These are phyloP conservation scores for Penicillium daleae DNA, from an alignment of 495 filamentous ascomycete species.

Conservation along the genomic window DNA sequence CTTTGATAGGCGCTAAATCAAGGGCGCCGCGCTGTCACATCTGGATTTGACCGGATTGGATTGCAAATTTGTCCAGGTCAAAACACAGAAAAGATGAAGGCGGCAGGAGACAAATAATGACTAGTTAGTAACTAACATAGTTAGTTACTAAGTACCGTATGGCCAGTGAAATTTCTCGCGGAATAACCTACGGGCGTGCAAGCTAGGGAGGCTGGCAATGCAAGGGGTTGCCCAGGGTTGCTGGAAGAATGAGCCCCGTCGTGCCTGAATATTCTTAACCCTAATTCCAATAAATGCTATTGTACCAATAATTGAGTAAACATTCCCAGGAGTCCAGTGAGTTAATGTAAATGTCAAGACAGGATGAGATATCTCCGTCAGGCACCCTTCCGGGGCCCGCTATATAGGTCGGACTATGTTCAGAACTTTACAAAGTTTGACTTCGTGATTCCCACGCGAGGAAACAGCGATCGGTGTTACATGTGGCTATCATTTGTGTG, in stretches of 20 bases:
- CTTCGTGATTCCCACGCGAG: too few species aligned
- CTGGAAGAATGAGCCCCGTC: conserved; percentile 20
- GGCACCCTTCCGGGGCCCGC: too few species aligned
- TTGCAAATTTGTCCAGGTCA: background rate
- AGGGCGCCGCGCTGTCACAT: background rate
- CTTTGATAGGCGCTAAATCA: background rate
- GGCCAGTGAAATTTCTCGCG: background rate
- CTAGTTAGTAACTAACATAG: too few species aligned
- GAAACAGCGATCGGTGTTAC: background rate
- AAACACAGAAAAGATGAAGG: background rate
- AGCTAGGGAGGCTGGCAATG: conserved; percentile 6
- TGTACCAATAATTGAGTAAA: too few species aligned
- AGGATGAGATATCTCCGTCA: too few species aligned
- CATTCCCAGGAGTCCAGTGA: too few species aligned
- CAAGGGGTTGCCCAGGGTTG: conserved; percentile 32
- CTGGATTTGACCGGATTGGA: background rate
- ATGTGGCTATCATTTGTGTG: background rate
- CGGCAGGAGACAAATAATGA: too few species aligned
- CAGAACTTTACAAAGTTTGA: background rate
- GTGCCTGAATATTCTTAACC: conserved; percentile 16
- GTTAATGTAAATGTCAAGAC: background rate
- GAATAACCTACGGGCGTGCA: background rate
- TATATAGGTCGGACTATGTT: too few species aligned
- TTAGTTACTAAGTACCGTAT: too few species aligned
- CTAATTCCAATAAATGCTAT: conserved; percentile 5